Conservation (phyloP, 805 yeast species). For the Suhomyces prunicola region DNA sequence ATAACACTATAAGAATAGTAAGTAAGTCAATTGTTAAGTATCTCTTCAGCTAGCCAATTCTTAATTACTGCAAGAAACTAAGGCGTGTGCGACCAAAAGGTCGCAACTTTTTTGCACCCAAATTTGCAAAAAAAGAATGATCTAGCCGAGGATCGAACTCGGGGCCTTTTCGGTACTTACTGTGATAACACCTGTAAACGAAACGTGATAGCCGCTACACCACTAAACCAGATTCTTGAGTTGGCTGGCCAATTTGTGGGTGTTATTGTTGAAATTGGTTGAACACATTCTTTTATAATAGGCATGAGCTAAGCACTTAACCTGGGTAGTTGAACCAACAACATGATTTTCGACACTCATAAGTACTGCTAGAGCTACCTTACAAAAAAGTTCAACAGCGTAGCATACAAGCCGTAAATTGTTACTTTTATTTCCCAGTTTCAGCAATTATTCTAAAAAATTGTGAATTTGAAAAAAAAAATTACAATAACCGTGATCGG, state of each 20-base stretch:
- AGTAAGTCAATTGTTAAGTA: too few relatives aligned
- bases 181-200: slow-evolving; percentile 35
- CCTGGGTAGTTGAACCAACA: too few relatives aligned
- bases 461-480: background rate
- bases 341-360: too few relatives aligned
- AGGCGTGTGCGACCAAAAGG: background rate
- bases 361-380: too few relatives aligned
- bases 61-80: background rate
- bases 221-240: slow-evolving; percentile 26
- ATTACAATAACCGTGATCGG: background rate
- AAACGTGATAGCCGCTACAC: slow-evolving; percentile 45
- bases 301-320: too few relatives aligned
- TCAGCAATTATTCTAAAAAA: background rate
- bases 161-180: slow-evolving; percentile 43
- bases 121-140: slow-evolving; percentile 18
- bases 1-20: too few relatives aligned
- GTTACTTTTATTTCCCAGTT: too few relatives aligned
- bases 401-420: too few relatives aligned
- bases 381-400: too few relatives aligned
- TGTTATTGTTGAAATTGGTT: too few relatives aligned
- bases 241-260: background rate
- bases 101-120: slow-evolving; percentile 38
- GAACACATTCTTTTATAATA: too few relatives aligned
- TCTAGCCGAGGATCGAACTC: slow-evolving; percentile 45
- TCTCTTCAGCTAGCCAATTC: background rate